Percentiles rank a stretch among this genome's conserved stretches.
Evolutionary conservation across 2,329 filamentous ascomycete genomes (phyloP).

Genomic region (Fulvia fulva): DNA sequence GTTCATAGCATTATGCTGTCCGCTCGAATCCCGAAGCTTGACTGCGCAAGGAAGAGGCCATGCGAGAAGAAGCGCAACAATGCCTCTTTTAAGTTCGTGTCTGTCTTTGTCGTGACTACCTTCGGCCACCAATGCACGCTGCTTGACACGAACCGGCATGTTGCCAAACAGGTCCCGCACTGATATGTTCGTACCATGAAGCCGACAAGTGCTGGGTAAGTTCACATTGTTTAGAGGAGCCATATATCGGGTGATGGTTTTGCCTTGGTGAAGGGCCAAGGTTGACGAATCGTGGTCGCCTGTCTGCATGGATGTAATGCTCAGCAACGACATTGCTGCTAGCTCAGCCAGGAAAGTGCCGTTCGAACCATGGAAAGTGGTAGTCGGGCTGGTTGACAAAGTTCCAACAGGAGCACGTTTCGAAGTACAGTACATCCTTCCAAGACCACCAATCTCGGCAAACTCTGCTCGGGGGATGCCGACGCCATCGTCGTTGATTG

Average conservation of each 20-base stretch:
- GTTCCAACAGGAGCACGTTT: conserved; percentile 51
- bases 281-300: conserved; percentile 59
- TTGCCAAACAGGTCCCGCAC: conserved; percentile 82
- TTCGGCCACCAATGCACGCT: conserved; percentile 56
- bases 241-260: conserved; percentile 57
- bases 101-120: conserved; percentile 60
- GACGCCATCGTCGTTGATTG: conserved; percentile 76
- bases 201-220: background rate
- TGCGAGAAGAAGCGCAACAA: conserved; percentile 65
- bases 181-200: conserved; percentile 64
- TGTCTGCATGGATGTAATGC: conserved; percentile 67
- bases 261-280: conserved; percentile 67
- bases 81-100: conserved; percentile 55
- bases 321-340: conserved; percentile 69
- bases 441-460: conserved; percentile 62
- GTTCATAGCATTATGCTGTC: conserved; percentile 17
- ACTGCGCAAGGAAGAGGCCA: conserved; percentile 59
- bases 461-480: conserved; percentile 78
- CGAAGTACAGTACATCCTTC: conserved; percentile 67
- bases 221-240: background rate
- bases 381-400: conserved; percentile 14
- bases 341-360: conserved; percentile 77
- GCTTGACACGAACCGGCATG: conserved; percentile 86
- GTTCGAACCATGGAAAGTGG: conserved; percentile 58
- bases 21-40: conserved; percentile 53